Evolutionary conservation across 2,329 filamentous ascomycete genomes (phyloP), one percentile per base, ranked within the genome.

Genomic region (Penicillium concentricum): DNA sequence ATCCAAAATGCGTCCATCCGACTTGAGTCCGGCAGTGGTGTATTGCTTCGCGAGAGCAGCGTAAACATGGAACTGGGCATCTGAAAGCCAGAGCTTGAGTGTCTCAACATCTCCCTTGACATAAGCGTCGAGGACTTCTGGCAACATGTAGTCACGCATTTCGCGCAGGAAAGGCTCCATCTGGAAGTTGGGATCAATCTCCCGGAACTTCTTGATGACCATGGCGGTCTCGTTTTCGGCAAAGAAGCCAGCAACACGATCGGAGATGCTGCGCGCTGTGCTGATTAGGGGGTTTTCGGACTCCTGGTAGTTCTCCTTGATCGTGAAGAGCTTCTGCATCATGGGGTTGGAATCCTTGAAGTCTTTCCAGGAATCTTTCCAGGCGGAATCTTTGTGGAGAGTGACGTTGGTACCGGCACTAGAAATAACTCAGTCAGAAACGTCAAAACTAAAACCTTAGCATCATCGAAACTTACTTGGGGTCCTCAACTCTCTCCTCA

Each of bases 351-450:
- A 87, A 74, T 99, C 94, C 61, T 89, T 88, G 84, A 97, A 99
- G 50, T 94, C 90, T 68, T 88, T 86, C 94, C 94, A 99, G n/a
- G 92, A 91, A 75, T 97, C 93, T 78, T 96, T 97, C 91, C 93
- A 97, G 22, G 90, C 90, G 15, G 94, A 88, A 67, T 99, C 94
- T 78, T 99, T 99, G 82, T 99, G 94, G 0, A 99, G 74, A 0
- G 93, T 97, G 47, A 99, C 81, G 71, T 96, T 95, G 56, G 92
- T 96, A 58, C 94, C 94, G 57, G 94, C 94, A 57, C 94, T 97
- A 20, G 20, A 43, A 37, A 49, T 37, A 15, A 50, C 38, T 63
- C 51, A 51, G 63, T 79, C 71, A 77, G 73, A 68, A 49, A 53
- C 8, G 22, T 47, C 37, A 54, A 70, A 57, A 66, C 58, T 20